Conservation (phyloP, 257 asterid genomes). For the Solanum lycopersicoides region DNA sequence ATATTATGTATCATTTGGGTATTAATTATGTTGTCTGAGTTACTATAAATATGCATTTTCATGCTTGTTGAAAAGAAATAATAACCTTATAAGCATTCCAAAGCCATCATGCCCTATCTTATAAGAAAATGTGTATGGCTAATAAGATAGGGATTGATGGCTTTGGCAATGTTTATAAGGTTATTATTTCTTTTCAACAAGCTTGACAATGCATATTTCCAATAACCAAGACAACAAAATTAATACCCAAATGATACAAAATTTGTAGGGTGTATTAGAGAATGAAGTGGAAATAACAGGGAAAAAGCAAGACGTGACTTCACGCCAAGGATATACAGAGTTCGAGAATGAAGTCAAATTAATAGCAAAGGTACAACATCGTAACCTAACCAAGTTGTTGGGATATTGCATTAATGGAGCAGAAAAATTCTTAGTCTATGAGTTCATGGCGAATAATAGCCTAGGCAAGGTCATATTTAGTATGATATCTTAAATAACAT, state of each 20-base stretch:
- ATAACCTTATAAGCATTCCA: constrained; percentile 36
- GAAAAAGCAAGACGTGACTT: too few species aligned
- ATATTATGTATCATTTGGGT: neutral
- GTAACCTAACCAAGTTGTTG: too few species aligned
- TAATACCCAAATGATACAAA: neutral
- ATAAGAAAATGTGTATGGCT: constrained; percentile 7
- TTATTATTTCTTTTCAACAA: neutral
- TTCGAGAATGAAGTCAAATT: too few species aligned
- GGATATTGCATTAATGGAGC: too few species aligned
- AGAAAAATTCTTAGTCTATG: too few species aligned
- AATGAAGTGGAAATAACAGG: constrained; percentile 22
- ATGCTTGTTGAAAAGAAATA: neutral
- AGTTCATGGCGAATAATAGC: too few species aligned
- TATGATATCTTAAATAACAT: too few species aligned
- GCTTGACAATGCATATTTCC: neutral
- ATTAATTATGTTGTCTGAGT: neutral
- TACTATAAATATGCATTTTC: neutral
- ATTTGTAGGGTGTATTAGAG: constrained; percentile 10
- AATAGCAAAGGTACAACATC: too few species aligned
- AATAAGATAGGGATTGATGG: constrained; percentile 42
- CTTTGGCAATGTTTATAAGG: constrained; percentile 38
- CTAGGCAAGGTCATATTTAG: too few species aligned
- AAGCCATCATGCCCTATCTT: constrained; percentile 45
- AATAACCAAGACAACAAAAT: neutral
- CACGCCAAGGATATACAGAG: too few species aligned